These are phyloP conservation scores for Boletus semigastroideus DNA, from an alignment of 1,284 basidiomycete genomes.

Conservation along the genomic window DNA sequence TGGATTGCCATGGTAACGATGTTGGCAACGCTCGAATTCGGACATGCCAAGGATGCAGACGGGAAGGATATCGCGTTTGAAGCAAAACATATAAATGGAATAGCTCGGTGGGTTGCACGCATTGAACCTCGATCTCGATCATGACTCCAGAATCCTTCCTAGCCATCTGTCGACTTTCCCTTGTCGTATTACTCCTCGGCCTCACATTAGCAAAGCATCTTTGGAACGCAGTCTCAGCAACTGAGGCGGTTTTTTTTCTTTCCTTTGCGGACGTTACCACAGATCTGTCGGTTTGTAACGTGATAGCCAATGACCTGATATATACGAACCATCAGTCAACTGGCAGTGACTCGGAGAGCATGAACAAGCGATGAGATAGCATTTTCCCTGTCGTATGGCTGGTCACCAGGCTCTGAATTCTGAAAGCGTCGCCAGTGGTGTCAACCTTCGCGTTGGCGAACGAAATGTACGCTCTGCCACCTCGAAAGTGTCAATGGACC, in stretches of 20 bases:
- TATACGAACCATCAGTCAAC: no score
- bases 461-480: no score
- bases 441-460: no score
- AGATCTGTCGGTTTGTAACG: no score
- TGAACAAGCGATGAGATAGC: no score
- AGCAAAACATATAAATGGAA: constrained; percentile 6
- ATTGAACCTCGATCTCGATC: not conserved
- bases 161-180: constrained; percentile 18
- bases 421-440: no score
- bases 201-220: constrained; percentile 8
- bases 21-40: constrained; percentile 25
- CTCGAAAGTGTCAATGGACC: no score
- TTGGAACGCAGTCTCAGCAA: constrained; percentile 5
- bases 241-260: not conserved
- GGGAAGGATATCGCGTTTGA: constrained; percentile 18
- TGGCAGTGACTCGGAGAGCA: no score
- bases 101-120: constrained; percentile 10
- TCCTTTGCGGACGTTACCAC: no score
- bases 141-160: not conserved
- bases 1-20: constrained; percentile 25
- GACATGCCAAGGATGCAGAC: constrained; percentile 16
- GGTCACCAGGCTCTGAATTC: no score
- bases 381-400: no score
- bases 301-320: no score
- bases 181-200: constrained; percentile 11